Base-by-base conservation (phyloP, 768 basidiomycete species). In the Russula earlei region DNA sequence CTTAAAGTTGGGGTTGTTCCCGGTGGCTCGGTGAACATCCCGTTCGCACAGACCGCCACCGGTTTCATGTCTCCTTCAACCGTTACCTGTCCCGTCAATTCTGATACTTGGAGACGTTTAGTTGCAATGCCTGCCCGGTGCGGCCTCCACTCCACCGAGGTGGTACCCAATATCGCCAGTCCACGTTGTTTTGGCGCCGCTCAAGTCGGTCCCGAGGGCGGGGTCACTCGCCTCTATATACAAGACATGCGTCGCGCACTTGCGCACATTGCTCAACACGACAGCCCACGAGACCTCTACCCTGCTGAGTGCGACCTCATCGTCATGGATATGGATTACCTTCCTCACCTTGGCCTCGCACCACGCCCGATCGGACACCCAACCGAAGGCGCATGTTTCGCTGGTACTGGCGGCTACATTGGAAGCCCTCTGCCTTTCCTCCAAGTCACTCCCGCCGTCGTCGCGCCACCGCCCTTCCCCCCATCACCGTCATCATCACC, bases 141-240 rank as follows among this genome's bases (percentile, higher is more conserved):
- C 45, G 42, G 33, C 25, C 41, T 36, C 31, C 44, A n/a, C n/a
- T 41, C 50, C 10, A 20, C 20, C 24, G 40, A 19, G 31, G 33
- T 34, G 24, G 38, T 5, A 8, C 49, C 49, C 49, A 27, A 17
- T 47, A 31, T 47, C 11, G 56, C 52, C 38, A 52, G 56, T 57
- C 17, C 22, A 0, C 19, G 6, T 27, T 10, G 5, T 20, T 36
- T 19, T n/a, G 25, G 19, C 25, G 10, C 14, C 27, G 10, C 25
- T n/a, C n/a, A n/a, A n/a, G n/a, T n/a, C n/a, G n/a, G n/a, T n/a
- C n/a, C n/a, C n/a, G 8, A 4, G 34, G 19, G 15, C 20, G 9
- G 24, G n/a, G n/a, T 17, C 40, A 17, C 24, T 34, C 45, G 2
- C 38, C 4, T 46, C 40, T 14, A 42, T n/a, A 29, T 38, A 40